Evolutionary conservation across 1,139 yeast genomes (phyloP), one percentile per base, ranked within the genome.

Genomic region (Debaryomyces subglobosus): DNA sequence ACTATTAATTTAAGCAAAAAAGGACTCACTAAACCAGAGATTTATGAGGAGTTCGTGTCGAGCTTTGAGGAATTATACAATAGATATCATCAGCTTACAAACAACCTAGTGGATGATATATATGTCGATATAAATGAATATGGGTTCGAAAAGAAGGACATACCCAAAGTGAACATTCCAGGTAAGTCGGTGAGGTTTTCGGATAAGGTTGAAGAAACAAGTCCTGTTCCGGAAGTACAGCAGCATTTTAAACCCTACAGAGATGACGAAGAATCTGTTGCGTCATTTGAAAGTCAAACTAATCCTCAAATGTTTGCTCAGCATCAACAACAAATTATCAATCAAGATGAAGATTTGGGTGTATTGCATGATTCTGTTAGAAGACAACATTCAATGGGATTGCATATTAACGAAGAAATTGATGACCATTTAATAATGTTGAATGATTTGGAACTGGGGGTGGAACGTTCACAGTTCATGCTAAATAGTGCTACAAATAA

Each of bases 371-470:
- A 67, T 12, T 84, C 90, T 18, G 85, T 89, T 1, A 70, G 77
- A 27, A 72, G 84, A 27, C 96, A 88, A 63, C 84, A 82, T 53
- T 74, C 74, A 32, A 79, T 89, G 70, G 87, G 95, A 8, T 59
- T 78, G 13, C 77, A 74, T 42, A 88, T 89, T 27, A 81, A 85
- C 57, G 77, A 72, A 18, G 96, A 89, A 60, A 64, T 89, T 24
- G 84, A 80, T 50, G 81, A 82, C 35, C 96, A 89, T 53, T 65
- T 86, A 57, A 85, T 85, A 24, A 58, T 89, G 36, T 69, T 89
- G 49, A 82, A 82, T 55, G 96, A 89, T 58, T 73, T 89, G 43
- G 96, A 89, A 57, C 68, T 69, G 32, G 84, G 87, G 16, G 80
- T 87, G 12, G 91, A 85, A 53, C 59, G 70, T 29, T 77, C 88